Evolutionary conservation across 1,284 basidiomycete species (phyloP).

Genomic region (Trametes polyzona): DNA sequence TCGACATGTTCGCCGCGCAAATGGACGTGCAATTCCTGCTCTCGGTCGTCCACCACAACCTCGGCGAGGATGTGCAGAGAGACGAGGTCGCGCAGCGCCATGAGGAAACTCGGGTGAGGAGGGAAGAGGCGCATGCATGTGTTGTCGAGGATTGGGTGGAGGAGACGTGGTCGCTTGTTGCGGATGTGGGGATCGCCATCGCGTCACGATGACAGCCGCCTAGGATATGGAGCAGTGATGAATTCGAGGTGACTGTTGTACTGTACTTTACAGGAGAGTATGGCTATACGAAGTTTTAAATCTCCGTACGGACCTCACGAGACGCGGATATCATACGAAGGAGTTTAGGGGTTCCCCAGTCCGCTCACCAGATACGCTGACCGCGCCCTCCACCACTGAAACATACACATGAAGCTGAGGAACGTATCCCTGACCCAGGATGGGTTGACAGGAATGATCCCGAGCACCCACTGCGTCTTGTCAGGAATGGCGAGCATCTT

Average conservation of each 20-base stretch:
- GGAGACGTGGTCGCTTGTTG: constrained; percentile 61
- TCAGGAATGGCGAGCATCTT: constrained; percentile 14
- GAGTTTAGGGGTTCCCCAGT: constrained; percentile 20
- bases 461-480: constrained; percentile 23
- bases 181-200: constrained; percentile 58
- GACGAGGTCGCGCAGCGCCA: constrained; percentile 58
- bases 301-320: too few species aligned
- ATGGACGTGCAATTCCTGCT: constrained; percentile 73
- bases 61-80: constrained; percentile 57
- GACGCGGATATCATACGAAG: too few species aligned
- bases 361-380: constrained; percentile 35
- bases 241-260: not conserved
- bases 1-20: constrained; percentile 62
- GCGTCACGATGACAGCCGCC: constrained; percentile 50
- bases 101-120: constrained; percentile 46
- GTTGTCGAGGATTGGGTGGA: constrained; percentile 56
- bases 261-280: not conserved
- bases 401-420: constrained; percentile 25
- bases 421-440: constrained; percentile 28
- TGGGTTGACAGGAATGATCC: constrained; percentile 29
- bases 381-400: constrained; percentile 23
- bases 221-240: not conserved
- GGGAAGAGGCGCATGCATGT: constrained; percentile 44
- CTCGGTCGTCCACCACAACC: constrained; percentile 71
- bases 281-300: too few species aligned